These are phyloP conservation scores for Candida ovalis DNA, from an alignment of 805 yeast species.

Conservation along the genomic window DNA sequence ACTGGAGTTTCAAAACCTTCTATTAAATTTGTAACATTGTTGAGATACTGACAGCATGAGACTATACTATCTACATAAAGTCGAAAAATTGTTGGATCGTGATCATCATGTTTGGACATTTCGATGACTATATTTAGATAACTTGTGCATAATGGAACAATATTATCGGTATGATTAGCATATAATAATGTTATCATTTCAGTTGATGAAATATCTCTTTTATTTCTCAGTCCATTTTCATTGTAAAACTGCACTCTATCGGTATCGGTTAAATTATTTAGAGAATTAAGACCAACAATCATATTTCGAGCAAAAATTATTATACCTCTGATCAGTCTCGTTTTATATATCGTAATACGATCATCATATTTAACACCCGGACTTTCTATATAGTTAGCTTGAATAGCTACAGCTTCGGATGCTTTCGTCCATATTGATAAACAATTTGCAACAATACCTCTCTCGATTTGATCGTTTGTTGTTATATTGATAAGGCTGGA, in stretches of 20 bases:
- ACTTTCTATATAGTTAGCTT: slow-evolving; percentile 1
- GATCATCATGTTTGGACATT: not conserved
- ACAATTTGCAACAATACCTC: slow-evolving; percentile 17
- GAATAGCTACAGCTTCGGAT: slow-evolving; percentile 9
- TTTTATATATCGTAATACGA: slow-evolving; percentile 5
- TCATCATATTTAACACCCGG: not conserved
- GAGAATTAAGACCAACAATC: slow-evolving; percentile 16
- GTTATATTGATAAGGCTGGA: slow-evolving; percentile 12
- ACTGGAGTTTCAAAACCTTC: slow-evolving; percentile 2
- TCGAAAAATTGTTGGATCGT: not conserved
- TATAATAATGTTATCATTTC: slow-evolving; percentile 12
- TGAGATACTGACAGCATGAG: slow-evolving; percentile 17
- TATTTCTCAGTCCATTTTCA: slow-evolving; percentile 8
- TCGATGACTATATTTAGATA: slow-evolving; percentile 2
- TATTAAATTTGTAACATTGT: slow-evolving; percentile 12
- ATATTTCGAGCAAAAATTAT: slow-evolving; percentile 21
- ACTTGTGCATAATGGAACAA: slow-evolving; percentile 11
- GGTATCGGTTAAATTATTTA: slow-evolving; percentile 6
- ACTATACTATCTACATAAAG: slow-evolving; percentile 7
- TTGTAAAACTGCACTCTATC: slow-evolving; percentile 10
- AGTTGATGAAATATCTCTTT: slow-evolving; percentile 11
- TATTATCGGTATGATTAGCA: slow-evolving; percentile 9
- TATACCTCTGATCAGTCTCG: slow-evolving; percentile 22
- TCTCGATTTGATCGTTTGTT: slow-evolving; percentile 10
- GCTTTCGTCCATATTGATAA: slow-evolving; percentile 21